Evolutionary conservation across 2,329 filamentous ascomycete genomes (phyloP), one percentile per base, ranked within the genome.

Genomic region (Paramyrothecium sp.): DNA sequence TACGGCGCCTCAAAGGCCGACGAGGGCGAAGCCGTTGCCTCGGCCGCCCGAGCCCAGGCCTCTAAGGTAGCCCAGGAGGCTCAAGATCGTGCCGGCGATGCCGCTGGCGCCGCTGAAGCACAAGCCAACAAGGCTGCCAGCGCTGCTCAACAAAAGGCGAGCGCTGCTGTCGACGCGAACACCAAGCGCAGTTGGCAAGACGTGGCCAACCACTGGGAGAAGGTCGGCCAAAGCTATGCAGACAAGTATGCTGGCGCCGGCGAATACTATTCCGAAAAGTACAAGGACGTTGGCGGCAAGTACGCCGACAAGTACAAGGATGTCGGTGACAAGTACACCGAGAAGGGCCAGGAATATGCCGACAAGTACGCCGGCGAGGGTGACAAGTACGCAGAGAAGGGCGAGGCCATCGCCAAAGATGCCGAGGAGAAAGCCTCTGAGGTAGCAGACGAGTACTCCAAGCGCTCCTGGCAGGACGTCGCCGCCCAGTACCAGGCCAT

Each of bases 231-330:
- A 13, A 49, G 47, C 47, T 49, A 49, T 12, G 41, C 41, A 7
- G 19, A 46, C 41, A 17, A 46, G 41, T 46, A 46, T 20, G 41
- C 17, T 16, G 41, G 41, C 19, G 41, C 19, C 13, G 41, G 41
- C 13, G 41, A 17, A 5, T 46, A 17, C 17, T 46, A 46, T 16
- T 4, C 26, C 26, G 22, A 49, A 7, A 21, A 23, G 19, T 49
- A 23, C 19, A 23, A 49, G 22, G 20, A 81, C 16, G 81, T 79
- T 63, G 44, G 56, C 58, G 7, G 54, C 60, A 1, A 62, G 51
- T 2, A 50, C 47, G 22, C 19, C 19, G 22, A 49, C 47, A 21
- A 23, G 19, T 49, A 23, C 47, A 23, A 49, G 22, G 20, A 81
- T 13, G 81, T 79, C 63, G 44, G 56, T 56, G 4, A 56, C 60